These are phyloP conservation scores for Passalora sequoiae DNA, from an alignment of 2,329 filamentous ascomycete species.

Conservation along the genomic window DNA sequence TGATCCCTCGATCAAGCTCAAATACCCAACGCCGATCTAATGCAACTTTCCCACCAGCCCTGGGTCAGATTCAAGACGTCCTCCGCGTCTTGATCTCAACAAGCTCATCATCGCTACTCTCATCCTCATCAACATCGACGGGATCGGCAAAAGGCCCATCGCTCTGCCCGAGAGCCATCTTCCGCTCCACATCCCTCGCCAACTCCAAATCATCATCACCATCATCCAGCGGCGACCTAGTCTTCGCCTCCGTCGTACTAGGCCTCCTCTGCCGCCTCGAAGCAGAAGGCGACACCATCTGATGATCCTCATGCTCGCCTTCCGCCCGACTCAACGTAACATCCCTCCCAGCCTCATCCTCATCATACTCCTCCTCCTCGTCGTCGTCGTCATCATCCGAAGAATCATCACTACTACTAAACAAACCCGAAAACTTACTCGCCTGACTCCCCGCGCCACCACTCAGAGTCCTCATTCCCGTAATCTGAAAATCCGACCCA, in stretches of 20 bases:
- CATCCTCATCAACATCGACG: slow-evolving; percentile 20
- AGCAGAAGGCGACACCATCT: slow-evolving; percentile 30
- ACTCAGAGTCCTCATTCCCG: slow-evolving; percentile 21
- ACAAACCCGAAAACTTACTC: slow-evolving; percentile 26
- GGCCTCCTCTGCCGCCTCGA: slow-evolving; percentile 28
- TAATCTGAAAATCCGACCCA: slow-evolving; percentile 19
- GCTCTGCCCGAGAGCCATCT: slow-evolving; percentile 12
- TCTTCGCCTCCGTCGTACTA: slow-evolving; percentile 34
- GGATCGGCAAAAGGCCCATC: slow-evolving; percentile 22
- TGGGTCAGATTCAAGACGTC: slow-evolving; percentile 30
- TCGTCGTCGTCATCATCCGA: slow-evolving; percentile 50
- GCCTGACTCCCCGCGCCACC: slow-evolving; percentile 15
- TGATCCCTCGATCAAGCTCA: neutral
- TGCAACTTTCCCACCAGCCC: neutral
- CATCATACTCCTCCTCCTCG: slow-evolving; percentile 26
- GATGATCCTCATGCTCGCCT: slow-evolving; percentile 29
- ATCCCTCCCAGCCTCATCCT: slow-evolving; percentile 23
- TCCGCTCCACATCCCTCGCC: slow-evolving; percentile 13
- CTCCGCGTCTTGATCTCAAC: slow-evolving; percentile 32
- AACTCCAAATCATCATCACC: slow-evolving; percentile 22
- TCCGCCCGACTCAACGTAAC: slow-evolving; percentile 26
- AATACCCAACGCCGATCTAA: neutral
- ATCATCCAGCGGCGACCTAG: slow-evolving; percentile 29
- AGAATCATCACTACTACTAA: slow-evolving; percentile 39
- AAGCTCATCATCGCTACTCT: slow-evolving; percentile 27